Percentiles rank a stretch among this genome's conserved stretches.
Evolutionary conservation across 2,329 filamentous ascomycete genomes (phyloP).

Genomic region (Paecilomyces niveus): DNA sequence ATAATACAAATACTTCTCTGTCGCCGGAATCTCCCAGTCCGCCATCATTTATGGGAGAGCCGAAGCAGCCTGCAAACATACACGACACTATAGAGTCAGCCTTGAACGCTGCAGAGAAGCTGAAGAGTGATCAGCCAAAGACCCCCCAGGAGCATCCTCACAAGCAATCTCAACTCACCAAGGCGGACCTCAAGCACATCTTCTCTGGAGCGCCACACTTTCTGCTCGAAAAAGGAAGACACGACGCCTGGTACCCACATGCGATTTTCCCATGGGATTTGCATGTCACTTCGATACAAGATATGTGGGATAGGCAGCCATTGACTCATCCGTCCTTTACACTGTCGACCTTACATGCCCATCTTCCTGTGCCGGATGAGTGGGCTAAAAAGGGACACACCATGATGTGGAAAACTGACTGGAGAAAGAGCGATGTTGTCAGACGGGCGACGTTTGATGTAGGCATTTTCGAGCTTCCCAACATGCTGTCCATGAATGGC

Average conservation of each 20-base stretch:
- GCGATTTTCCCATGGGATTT: slow-evolving; percentile 39
- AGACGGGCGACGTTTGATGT: slow-evolving; percentile 37
- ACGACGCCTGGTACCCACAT: slow-evolving; percentile 35
- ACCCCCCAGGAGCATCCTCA: not conserved
- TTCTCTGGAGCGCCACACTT: slow-evolving; percentile 40
- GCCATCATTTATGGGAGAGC: slow-evolving; percentile 11
- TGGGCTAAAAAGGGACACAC: slow-evolving; percentile 21
- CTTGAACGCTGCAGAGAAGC: slow-evolving; percentile 5
- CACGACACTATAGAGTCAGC: slow-evolving; percentile 18
- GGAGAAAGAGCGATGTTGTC: slow-evolving; percentile 15
- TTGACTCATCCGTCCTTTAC: slow-evolving; percentile 35
- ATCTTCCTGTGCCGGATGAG: slow-evolving; percentile 35
- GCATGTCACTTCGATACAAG: slow-evolving; percentile 30
- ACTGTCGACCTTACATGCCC: slow-evolving; percentile 36
- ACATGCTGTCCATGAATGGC: slow-evolving; percentile 41
- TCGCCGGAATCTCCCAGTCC: not conserved
- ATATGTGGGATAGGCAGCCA: slow-evolving; percentile 33
- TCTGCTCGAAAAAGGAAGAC: slow-evolving; percentile 35
- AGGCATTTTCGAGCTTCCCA: slow-evolving; percentile 41
- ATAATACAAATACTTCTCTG: not conserved
- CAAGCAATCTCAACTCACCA: slow-evolving; percentile 14
- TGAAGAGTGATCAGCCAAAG: not conserved
- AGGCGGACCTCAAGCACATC: slow-evolving; percentile 32
- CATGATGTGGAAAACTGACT: slow-evolving; percentile 16
- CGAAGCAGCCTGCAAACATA: slow-evolving; percentile 21